These are phyloP conservation scores for Penicillium sp. DNA, from an alignment of 2,329 filamentous ascomycete genomes.

Conservation along the genomic window DNA sequence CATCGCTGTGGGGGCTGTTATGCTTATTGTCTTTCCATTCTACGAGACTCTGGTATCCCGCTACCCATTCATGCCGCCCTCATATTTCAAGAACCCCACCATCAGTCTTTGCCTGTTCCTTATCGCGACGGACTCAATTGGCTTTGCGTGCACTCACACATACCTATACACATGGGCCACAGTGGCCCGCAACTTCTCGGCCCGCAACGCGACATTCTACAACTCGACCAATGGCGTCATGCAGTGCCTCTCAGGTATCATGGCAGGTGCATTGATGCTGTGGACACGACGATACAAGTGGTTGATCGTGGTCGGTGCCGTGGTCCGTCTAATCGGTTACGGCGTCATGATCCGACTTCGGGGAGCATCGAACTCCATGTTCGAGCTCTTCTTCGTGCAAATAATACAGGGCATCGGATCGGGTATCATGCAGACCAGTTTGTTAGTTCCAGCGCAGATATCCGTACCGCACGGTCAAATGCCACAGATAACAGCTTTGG, in stretches of 20 bases:
- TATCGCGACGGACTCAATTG: slow-evolving; percentile 45
- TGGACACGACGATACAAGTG: slow-evolving; percentile 49
- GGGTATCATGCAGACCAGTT: slow-evolving; percentile 47
- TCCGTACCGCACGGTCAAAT: slow-evolving; percentile 48
- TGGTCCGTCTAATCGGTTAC: slow-evolving; percentile 50
- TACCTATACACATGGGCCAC: slow-evolving; percentile 52
- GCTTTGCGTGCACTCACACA: slow-evolving; percentile 48
- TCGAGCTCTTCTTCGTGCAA: slow-evolving; percentile 52
- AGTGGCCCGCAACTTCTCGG: slow-evolving; percentile 44
- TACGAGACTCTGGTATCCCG: slow-evolving; percentile 50
- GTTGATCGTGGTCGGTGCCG: slow-evolving; percentile 43
- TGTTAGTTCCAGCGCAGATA: slow-evolving; percentile 49
- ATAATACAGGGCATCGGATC: slow-evolving; percentile 51
- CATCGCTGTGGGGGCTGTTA: slow-evolving; percentile 44
- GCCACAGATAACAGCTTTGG: slow-evolving; percentile 50
- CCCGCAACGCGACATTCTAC: slow-evolving; percentile 48
- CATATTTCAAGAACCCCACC: slow-evolving; percentile 47
- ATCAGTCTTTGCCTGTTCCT: slow-evolving; percentile 46
- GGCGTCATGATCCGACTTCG: slow-evolving; percentile 54
- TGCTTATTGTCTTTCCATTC: slow-evolving; percentile 46
- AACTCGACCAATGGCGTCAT: slow-evolving; percentile 41
- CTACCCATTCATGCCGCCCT: slow-evolving; percentile 48
- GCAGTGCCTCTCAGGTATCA: slow-evolving; percentile 45
- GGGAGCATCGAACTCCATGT: slow-evolving; percentile 42
- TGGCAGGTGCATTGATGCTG: slow-evolving; percentile 45